phyloP scores from a whole-genome alignment of 2,329 filamentous ascomycete species.

The Aspergillus ibericus region DNA sequence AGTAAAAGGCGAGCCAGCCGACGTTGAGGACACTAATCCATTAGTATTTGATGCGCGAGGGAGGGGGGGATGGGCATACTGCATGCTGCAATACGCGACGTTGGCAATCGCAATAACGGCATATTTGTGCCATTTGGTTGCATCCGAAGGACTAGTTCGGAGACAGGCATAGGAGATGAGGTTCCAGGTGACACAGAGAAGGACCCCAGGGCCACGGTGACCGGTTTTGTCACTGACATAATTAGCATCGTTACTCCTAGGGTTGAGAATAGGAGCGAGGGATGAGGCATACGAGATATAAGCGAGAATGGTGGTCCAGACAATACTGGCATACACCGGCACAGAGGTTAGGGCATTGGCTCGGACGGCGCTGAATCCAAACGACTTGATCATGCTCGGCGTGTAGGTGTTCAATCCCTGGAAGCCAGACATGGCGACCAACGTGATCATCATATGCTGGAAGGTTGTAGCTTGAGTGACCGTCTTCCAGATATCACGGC shows the following conservation, averaged over 20 bases:
- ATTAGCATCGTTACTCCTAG: constrained; percentile 10
- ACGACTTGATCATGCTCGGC: constrained; percentile 54
- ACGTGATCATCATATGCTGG: constrained; percentile 53
- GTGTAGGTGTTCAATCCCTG: constrained; percentile 55
- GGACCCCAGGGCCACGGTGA: constrained; percentile 37
- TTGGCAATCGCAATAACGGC: constrained; percentile 30
- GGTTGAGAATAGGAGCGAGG: too few species aligned
- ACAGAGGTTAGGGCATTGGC: constrained; percentile 59
- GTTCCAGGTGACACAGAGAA: constrained; percentile 39
- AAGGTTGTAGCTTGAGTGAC: constrained; percentile 54
- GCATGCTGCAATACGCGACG: constrained; percentile 36
- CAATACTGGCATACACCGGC: constrained; percentile 38
- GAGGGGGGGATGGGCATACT: constrained; percentile 28
- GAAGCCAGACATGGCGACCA: constrained; percentile 49
- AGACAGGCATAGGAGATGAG: constrained; percentile 41
- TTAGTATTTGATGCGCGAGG: not conserved
- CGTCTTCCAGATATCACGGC: constrained; percentile 37
- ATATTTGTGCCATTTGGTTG: constrained; percentile 31
- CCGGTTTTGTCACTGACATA: constrained; percentile 29
- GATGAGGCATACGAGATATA: constrained; percentile 23
- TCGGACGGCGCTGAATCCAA: constrained; percentile 52
- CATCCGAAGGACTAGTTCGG: constrained; percentile 24
- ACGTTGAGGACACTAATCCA: constrained; percentile 51
- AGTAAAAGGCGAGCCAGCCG: constrained; percentile 59
- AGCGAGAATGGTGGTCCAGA: constrained; percentile 28